Evolutionary conservation across 1,284 basidiomycete genomes (phyloP).

Genomic region (Exobasidium cylindrosporum): DNA sequence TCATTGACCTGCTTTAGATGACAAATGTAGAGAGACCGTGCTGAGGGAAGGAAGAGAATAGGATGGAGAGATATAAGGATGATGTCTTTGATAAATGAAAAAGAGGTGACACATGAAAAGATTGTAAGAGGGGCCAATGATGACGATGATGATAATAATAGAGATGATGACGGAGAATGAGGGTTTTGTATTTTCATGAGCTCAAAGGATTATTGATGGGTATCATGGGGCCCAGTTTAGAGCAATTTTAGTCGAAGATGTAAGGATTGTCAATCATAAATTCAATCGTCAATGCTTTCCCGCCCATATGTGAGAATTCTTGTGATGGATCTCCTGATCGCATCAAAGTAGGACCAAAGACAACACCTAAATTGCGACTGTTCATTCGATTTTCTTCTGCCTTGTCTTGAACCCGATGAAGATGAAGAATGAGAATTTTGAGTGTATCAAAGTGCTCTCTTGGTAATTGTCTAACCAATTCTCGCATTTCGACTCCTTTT

Average conservation of each 20-base stretch:
- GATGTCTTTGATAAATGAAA: neutral
- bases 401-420: slow-evolving; percentile 60
- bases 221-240: neutral
- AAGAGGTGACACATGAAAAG: slow-evolving; percentile 10
- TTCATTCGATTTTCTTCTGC: slow-evolving; percentile 82
- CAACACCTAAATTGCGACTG: slow-evolving; percentile 93
- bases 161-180: neutral
- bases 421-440: slow-evolving; percentile 76
- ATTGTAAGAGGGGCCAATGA: neutral
- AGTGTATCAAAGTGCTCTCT: slow-evolving; percentile 83
- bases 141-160: neutral
- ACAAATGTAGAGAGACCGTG: no score
- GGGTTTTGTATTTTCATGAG: no score
- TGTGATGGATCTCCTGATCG: slow-evolving; percentile 78
- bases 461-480: slow-evolving; percentile 76
- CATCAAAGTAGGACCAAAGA: slow-evolving; percentile 96
- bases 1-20: no score
- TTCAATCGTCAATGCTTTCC: slow-evolving; percentile 74
- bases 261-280: slow-evolving; percentile 23
- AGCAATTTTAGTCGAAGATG: slow-evolving; percentile 15
- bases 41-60: neutral
- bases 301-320: slow-evolving; percentile 95
- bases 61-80: neutral
- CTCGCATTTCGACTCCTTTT: slow-evolving; percentile 54
- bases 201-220: no score